Evolutionary conservation across 2,329 filamentous ascomycete species (phyloP), one percentile per base, ranked within the genome.

Genomic region (Phialophora verrucosa): DNA sequence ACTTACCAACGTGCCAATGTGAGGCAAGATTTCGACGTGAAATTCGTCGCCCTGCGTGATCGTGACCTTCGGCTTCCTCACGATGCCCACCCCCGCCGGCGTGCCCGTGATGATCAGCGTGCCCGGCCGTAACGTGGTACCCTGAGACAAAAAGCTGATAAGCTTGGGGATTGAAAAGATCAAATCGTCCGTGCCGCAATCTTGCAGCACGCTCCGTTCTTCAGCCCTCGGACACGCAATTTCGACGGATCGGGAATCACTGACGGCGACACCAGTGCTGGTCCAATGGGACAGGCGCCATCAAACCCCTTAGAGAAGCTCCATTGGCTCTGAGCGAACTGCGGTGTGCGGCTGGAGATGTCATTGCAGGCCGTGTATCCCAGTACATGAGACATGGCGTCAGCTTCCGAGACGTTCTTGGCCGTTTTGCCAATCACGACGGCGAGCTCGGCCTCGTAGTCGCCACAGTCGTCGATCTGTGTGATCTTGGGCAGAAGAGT

Each of bases 1-100:
- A 25, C 78, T 84, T 35, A 82, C 76, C 69, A 84, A 72, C 0
- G 83, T 84, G 10, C 82, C 83, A 58, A 84, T 79, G 72, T 82
- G 73, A 14, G 82, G 82, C 60, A 80, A 69, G 64, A 84, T 76
- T 76, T 84, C 81, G 4, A 84, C 81, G 0, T 77, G 74, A 69
- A 85, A 83, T 67, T 78, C 76, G 70, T 81, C 79, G 4, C 76
- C 76, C 55, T 77, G 66, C 14, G 73, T 74, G 47, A 82, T 65
- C 6, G 75, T 76, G 25, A 80, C 73, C 58, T 80, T 80, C 0
- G 79, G 79, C 32, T 77, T 76, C 38, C 78, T 74, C 71, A 78
- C 78, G 2, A 76, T 75, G 4, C 81, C 81, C 20, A 83, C 80
- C 27, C 81, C 80, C 0, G 77, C 75, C 0, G 76, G 77, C 1